phyloP scores from a whole-genome alignment of 139 green algal genomes.

The Chlorella ohadii region DNA sequence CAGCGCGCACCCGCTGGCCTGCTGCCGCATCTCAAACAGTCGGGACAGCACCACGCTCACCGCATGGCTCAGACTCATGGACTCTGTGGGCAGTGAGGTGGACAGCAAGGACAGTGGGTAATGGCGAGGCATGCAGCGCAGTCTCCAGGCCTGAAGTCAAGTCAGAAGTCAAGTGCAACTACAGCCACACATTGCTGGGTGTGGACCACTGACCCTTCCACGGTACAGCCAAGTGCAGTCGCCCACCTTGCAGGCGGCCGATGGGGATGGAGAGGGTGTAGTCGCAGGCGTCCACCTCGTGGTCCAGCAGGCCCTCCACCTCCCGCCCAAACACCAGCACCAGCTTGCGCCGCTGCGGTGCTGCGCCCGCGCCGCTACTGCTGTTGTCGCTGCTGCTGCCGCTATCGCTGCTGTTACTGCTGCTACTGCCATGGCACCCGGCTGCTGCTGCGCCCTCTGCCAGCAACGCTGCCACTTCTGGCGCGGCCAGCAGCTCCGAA shows the following conservation, averaged over 20 bases:
- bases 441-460: background rate
- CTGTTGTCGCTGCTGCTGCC: background rate
- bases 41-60: conserved; percentile 62
- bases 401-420: background rate
- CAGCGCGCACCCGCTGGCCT: background rate
- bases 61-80: conserved; percentile 63
- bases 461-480: background rate
- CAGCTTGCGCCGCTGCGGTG: conserved; percentile 24
- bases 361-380: background rate
- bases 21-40: conserved; percentile 54
- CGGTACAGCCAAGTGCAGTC: too few relatives aligned
- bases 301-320: conserved; percentile 66
- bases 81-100: conserved; percentile 39
- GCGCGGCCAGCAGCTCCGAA: conserved; percentile 10
- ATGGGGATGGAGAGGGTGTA: conserved; percentile 66
- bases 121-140: background rate
- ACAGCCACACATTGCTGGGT: too few relatives aligned
- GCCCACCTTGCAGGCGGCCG: conserved; percentile 55
- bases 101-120: background rate
- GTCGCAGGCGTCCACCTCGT: conserved; percentile 66
- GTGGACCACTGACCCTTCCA: too few relatives aligned
- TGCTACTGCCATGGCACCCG: background rate
- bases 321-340: conserved; percentile 76
- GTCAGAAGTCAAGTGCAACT: too few relatives aligned
- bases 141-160: too few relatives aligned